Evolutionary conservation across 2,329 filamentous ascomycete species (phyloP).

Genomic region (Paecilomyces formosus): DNA sequence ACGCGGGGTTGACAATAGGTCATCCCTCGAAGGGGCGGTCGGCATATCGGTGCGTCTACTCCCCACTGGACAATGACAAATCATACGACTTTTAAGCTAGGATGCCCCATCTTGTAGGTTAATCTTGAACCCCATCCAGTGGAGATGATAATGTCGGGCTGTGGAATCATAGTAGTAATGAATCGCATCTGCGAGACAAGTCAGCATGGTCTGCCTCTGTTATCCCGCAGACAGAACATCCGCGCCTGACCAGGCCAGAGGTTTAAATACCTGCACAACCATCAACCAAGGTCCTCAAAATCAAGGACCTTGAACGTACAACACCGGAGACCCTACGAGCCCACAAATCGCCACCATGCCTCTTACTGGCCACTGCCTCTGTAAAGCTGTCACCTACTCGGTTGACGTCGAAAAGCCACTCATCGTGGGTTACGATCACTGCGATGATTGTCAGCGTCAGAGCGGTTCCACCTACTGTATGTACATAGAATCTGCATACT

Average conservation of each 20-base stretch:
- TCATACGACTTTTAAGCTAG: neutral
- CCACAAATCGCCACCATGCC: slow-evolving; percentile 43
- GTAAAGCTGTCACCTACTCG: slow-evolving; percentile 64
- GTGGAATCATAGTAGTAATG: neutral
- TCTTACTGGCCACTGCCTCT: slow-evolving; percentile 64
- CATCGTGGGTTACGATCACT: slow-evolving; percentile 59
- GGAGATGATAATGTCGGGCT: neutral
- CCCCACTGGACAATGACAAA: neutral
- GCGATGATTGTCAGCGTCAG: slow-evolving; percentile 66
- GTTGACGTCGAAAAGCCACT: slow-evolving; percentile 38
- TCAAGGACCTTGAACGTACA: slow-evolving; percentile 18
- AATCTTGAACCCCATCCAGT: neutral
- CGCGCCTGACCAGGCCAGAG: neutral
- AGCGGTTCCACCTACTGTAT: slow-evolving; percentile 58
- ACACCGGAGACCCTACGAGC: neutral
- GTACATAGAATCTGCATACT: slow-evolving; percentile 2
- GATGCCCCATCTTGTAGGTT: neutral
- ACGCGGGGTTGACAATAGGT: neutral
- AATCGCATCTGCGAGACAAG: neutral
- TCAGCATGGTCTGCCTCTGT: neutral
- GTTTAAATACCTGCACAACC: slow-evolving; percentile 16
- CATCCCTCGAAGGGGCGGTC: neutral
- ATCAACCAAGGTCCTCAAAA: slow-evolving; percentile 14
- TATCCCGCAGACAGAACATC: neutral
- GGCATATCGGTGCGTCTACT: neutral